Conservation (phyloP, 805 yeast species). For the Candida ovalis region DNA sequence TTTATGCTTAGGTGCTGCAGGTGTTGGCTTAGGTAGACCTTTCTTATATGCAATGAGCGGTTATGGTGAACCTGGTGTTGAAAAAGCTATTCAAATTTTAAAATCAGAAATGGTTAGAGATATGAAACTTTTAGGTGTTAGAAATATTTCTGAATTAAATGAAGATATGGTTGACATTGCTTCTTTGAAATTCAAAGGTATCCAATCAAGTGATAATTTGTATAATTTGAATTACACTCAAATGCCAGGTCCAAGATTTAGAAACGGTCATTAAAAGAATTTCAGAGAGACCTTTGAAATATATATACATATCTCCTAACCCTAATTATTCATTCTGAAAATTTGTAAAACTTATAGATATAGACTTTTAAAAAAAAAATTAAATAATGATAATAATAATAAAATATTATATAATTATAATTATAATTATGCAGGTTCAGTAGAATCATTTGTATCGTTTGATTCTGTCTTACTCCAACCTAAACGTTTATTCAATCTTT, state of each 20-base stretch:
- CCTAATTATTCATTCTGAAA: neutral
- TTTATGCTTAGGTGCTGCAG: constrained; percentile 39
- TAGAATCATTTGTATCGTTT: constrained; percentile 2
- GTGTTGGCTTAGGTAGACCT: constrained; percentile 71
- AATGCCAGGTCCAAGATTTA: constrained; percentile 32
- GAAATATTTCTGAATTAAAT: constrained; percentile 41
- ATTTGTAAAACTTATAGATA: neutral
- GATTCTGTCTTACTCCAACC: constrained; percentile 54
- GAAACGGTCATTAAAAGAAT: neutral
- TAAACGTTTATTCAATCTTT: constrained; percentile 64
- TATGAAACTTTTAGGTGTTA: constrained; percentile 65
- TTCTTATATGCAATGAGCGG: constrained; percentile 75
- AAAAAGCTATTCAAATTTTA: constrained; percentile 57
- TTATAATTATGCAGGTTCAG: neutral
- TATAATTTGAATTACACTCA: constrained; percentile 54
- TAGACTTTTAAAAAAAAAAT: no score
- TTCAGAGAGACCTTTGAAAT: no score
- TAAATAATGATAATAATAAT: neutral
- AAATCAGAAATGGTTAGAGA: constrained; percentile 59
- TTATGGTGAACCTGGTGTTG: constrained; percentile 74
- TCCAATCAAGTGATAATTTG: constrained; percentile 46
- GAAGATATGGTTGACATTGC: constrained; percentile 37
- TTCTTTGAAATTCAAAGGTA: constrained; percentile 29
- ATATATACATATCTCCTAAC: no score
- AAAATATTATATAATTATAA: neutral